Percentiles rank a stretch among this genome's conserved stretches.
phyloP scores from a whole-genome alignment of 2,329 filamentous ascomycete genomes.

The Arachnomyces sp. region DNA sequence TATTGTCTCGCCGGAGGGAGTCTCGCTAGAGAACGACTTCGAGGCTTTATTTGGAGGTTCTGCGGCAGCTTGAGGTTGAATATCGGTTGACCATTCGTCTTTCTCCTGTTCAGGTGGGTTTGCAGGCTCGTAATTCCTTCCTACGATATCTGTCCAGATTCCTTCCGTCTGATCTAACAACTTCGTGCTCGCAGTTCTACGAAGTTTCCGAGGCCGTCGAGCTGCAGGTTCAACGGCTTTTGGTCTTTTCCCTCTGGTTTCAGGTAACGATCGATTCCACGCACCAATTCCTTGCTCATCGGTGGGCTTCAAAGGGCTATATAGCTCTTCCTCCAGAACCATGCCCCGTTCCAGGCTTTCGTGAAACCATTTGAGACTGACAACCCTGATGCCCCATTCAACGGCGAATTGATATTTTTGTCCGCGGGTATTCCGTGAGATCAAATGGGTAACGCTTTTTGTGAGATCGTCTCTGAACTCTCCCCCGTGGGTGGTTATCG shows the following conservation, averaged over 20 bases:
- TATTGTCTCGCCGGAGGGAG: constrained; percentile 22
- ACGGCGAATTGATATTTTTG: constrained; percentile 87
- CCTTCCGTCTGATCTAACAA: constrained; percentile 69
- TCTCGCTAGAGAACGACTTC: constrained; percentile 32
- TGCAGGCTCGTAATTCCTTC: constrained; percentile 29
- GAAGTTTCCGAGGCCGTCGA: constrained; percentile 66
- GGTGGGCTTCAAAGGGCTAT: constrained; percentile 62
- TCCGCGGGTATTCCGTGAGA: constrained; percentile 68
- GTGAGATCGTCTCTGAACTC: constrained; percentile 81
- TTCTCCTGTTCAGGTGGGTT: constrained; percentile 19
- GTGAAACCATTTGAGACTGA: constrained; percentile 75
- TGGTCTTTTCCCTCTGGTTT: constrained; percentile 23
- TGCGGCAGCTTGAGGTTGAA: constrained; percentile 6
- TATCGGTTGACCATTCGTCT: constrained; percentile 19
- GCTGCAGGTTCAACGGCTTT: constrained; percentile 41
- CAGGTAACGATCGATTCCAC: constrained; percentile 50
- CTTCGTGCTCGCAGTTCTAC: constrained; percentile 79
- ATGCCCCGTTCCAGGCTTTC: constrained; percentile 79
- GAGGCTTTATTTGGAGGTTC: constrained; percentile 20
- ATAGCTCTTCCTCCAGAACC: constrained; percentile 79
- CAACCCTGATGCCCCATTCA: constrained; percentile 69
- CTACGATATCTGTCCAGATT: constrained; percentile 86
- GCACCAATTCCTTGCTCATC: constrained; percentile 70
- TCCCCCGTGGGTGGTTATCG: constrained; percentile 64
- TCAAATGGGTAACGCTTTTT: constrained; percentile 75